These are phyloP conservation scores for Salinomyces thailandicus DNA, from an alignment of 2,329 filamentous ascomycete genomes.

Conservation along the genomic window DNA sequence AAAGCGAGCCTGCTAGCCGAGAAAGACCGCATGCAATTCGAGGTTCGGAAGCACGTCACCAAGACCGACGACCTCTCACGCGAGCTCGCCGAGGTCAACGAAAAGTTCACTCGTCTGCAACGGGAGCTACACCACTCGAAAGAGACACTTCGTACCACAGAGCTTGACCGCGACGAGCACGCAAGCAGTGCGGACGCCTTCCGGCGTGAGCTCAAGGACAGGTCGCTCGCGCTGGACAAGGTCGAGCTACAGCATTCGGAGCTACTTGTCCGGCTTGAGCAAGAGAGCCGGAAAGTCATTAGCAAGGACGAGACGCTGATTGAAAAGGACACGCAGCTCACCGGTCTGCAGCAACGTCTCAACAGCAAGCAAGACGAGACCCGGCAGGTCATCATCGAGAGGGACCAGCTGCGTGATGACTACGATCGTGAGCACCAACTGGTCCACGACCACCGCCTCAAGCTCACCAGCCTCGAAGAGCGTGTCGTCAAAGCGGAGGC, in stretches of 20 bases:
- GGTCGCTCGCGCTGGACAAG: constrained; percentile 16
- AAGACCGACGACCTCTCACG: constrained; percentile 15
- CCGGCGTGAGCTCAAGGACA: constrained; percentile 19
- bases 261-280: constrained; percentile 16
- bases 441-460: constrained; percentile 14
- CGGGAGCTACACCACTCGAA: constrained; percentile 19
- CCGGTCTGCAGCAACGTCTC: constrained; percentile 14
- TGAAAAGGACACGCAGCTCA: constrained; percentile 16
- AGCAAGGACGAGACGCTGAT: constrained; percentile 17
- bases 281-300: constrained; percentile 18
- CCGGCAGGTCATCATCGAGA: constrained; percentile 16
- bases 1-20: constrained; percentile 17
- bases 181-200: constrained; percentile 18
- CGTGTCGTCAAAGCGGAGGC: constrained; percentile 15
- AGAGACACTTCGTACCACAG: constrained; percentile 17
- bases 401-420: constrained; percentile 20
- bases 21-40: constrained; percentile 21
- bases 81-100: constrained; percentile 17
- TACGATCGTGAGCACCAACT: constrained; percentile 17
- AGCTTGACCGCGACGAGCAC: constrained; percentile 23
- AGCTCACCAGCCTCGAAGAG: constrained; percentile 15
- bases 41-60: constrained; percentile 17
- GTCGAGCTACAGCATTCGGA: constrained; percentile 16
- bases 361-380: constrained; percentile 19
- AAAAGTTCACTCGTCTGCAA: constrained; percentile 17